These are phyloP conservation scores for Polytolypa hystricis DNA, from an alignment of 2,329 filamentous ascomycete species.

Conservation along the genomic window DNA sequence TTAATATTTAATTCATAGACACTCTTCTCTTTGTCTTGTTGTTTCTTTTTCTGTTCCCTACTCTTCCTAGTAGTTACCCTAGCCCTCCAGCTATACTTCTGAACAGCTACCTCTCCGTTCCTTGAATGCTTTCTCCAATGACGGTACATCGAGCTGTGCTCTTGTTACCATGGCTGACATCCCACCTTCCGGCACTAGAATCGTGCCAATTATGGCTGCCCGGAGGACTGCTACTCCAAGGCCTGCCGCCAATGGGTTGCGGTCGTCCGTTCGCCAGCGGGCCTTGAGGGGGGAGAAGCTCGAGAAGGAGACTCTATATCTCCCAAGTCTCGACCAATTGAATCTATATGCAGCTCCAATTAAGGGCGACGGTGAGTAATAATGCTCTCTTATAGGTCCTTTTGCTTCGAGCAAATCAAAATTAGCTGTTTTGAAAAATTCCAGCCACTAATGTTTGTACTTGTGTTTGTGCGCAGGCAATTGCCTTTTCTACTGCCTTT, in stretches of 20 bases:
- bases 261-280: conserved; percentile 4
- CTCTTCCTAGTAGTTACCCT: not conserved
- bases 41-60: not conserved
- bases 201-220: conserved; percentile 31
- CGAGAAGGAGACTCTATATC: conserved; percentile 22
- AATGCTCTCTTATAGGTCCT: conserved; percentile 5
- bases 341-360: conserved; percentile 51
- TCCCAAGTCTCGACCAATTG: conserved; percentile 39
- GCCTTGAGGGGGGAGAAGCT: conserved; percentile 10
- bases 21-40: not conserved
- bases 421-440: too few species aligned
- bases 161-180: conserved; percentile 28
- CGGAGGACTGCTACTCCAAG: conserved; percentile 14
- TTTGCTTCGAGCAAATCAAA: not conserved
- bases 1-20: not conserved
- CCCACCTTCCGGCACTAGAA: conserved; percentile 27
- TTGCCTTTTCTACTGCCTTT: conserved; percentile 58
- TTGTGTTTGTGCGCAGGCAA: conserved; percentile 41
- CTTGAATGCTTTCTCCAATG: conserved; percentile 14
- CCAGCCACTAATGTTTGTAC: conserved; percentile 1
- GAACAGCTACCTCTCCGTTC: not conserved
- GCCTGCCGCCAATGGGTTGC: conserved; percentile 10
- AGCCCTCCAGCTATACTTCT: not conserved
- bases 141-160: conserved; percentile 21
- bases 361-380: conserved; percentile 49